Evolutionary conservation across 208 protist genomes (phyloP).

Genomic region (Trypanosoma grayi): DNA sequence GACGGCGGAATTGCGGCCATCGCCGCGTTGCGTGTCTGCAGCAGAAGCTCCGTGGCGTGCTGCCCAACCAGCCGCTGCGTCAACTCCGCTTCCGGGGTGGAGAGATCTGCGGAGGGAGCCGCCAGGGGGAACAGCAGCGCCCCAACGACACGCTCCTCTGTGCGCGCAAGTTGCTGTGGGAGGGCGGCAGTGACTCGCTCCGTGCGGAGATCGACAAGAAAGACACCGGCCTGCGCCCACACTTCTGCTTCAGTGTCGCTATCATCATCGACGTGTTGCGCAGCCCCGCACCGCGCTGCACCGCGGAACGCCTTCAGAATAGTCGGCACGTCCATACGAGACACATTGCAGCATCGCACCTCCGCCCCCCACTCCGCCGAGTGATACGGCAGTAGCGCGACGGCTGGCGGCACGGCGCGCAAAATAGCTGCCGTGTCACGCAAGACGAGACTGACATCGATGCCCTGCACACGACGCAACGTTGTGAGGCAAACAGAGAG

Average conservation of each 20-base stretch:
- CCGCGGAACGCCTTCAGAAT: conserved; percentile 19
- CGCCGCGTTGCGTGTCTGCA: conserved; percentile 32
- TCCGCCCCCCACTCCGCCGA: background rate
- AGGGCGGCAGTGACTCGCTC: background rate
- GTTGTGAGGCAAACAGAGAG: conserved; percentile 44
- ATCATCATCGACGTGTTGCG: background rate
- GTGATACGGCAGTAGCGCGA: conserved; percentile 1
- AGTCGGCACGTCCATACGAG: conserved; percentile 10
- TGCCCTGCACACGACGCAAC: conserved; percentile 29
- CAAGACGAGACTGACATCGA: conserved; percentile 37
- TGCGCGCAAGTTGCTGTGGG: background rate
- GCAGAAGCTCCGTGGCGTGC: conserved; percentile 45
- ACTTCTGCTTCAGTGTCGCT: conserved; percentile 1
- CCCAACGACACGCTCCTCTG: conserved; percentile 39
- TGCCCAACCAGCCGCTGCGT: conserved; percentile 35
- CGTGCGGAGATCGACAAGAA: conserved; percentile 53
- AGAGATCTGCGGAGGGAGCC: background rate
- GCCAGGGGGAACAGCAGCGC: conserved; percentile 43
- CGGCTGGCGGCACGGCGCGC: conserved; percentile 27
- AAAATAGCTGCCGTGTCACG: conserved; percentile 39
- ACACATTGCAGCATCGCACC: background rate
- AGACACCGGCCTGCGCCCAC: conserved; percentile 39
- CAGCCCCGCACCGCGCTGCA: background rate
- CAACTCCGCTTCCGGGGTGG: background rate
- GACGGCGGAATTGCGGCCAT: conserved; percentile 39